phyloP scores from a whole-genome alignment of 1,284 basidiomycete species.

The Athelia sp. region DNA sequence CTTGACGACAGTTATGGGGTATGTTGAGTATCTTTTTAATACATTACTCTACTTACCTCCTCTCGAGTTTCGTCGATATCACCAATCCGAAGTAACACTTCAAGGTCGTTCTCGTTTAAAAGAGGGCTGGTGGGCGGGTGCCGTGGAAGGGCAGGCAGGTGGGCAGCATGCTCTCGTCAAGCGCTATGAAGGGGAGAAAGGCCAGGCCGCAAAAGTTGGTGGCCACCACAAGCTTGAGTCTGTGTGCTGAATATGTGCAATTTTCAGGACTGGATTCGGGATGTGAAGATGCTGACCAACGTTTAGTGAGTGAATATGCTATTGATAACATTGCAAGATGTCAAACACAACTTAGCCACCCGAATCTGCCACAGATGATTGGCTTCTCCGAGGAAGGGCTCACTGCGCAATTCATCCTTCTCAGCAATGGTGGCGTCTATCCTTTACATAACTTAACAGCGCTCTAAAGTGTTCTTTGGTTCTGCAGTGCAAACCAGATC shows the following conservation, averaged over 20 bases:
- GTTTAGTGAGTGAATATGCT: constrained; percentile 36
- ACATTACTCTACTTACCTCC: constrained; percentile 1
- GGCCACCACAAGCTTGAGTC: not conserved
- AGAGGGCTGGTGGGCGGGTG: constrained; percentile 43
- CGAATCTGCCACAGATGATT: constrained; percentile 48
- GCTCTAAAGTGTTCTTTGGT: not conserved
- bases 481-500: constrained; percentile 34
- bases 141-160: constrained; percentile 32
- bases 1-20: constrained; percentile 31
- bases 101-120: constrained; percentile 29
- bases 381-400: constrained; percentile 45
- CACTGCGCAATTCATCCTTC: constrained; percentile 43
- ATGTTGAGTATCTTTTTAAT: constrained; percentile 2
- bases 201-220: constrained; percentile 28
- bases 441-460: not conserved
- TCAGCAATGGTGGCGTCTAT: constrained; percentile 36
- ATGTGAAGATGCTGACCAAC: constrained; percentile 46
- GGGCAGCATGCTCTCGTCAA: constrained; percentile 37
- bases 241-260: not conserved
- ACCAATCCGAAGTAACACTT: constrained; percentile 40
- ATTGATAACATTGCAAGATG: not conserved
- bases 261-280: constrained; percentile 40
- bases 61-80: constrained; percentile 42
- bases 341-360: constrained; percentile 32
- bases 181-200: constrained; percentile 34